Base-by-base conservation (phyloP, 441 rosid genomes). In the Euphorbia celastroides region DNA sequence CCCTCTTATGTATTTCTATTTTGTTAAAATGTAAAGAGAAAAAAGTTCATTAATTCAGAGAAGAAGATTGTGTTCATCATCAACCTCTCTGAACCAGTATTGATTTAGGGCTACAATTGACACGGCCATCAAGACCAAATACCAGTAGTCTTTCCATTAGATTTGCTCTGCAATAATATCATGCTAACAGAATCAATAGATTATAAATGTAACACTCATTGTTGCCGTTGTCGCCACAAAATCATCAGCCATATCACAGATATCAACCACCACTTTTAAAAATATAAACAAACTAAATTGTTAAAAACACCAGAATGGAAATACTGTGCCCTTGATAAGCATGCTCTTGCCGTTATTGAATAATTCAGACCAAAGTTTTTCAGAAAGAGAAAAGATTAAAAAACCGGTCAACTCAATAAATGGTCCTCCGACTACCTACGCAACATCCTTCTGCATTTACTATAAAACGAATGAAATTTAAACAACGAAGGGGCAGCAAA, bases 201-300 rank as follows among this genome's bases (percentile, higher is more conserved):
- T n/a, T n/a, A n/a, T n/a, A n/a, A n/a, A n/a, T n/a, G n/a, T 23
- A 5, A 17, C 38, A 4, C 3, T 6, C 23, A 58, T 19, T 36
- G 9, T 14, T 23, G 34, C 41, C 17, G 9, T 20, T 61, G 31
- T 9, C 19, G 19, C n/a, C 41, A 48, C 27, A n/a, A n/a, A n/a
- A n/a, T n/a, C 57, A 46, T 13, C 32, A 48, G n/a, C n/a, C n/a
- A n/a, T n/a, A 7, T 22, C 28, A 1, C 34, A 4, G 25, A 17
- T 17, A 64, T 16, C 46, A 48, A 50, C 22, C 67, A 64, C 57
- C n/a, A 9, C 44, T 38, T 38, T 38, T 38, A 38, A 38, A 38
- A 38, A 11, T 38, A 3, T 14, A 7, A 38, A 9, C 38, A 34
- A 3, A 9, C 38, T 3, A 9, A 34, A 34, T 3, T 34, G 4